Evolutionary conservation across 768 basidiomycete genomes (phyloP), one percentile per base, ranked within the genome.

Genomic region (Russula compacta): DNA sequence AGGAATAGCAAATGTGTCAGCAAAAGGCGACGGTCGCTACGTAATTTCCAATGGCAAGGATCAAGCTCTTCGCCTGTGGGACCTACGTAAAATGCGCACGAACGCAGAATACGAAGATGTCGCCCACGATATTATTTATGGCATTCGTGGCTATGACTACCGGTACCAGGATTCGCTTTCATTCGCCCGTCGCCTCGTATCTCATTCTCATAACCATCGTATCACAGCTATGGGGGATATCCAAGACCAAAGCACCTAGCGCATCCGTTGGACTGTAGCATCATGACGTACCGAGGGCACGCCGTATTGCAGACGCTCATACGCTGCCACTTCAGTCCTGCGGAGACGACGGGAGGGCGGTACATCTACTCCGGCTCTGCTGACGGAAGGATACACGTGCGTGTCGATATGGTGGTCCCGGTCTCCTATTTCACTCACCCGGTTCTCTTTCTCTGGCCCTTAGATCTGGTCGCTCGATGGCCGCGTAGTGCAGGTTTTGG

Each of bases 401-500:
- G 83, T 71, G 7, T 40, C 29, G 12, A 4, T 19, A 35, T 15
- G 4, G 32, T 42, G 10, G 15, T 19, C 14, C 15, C 39, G 4
- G 39, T 58, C 59, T 46, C 50, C 8, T 40, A 44, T 40, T 15
- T 32, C 29, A 15, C 38, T 24, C 9, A 50, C 40, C n/a, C n/a
- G n/a, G 43, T 39, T 11, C 8, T 0, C n/a, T 61, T 33, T n/a
- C 33, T 40, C 24, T 19, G 24, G 24, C 3, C 1, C 3, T 47
- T 56, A 95, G 90, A 90, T 99, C 60, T 99, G 93, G 91, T 91
- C 90, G 1, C 78, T 99, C 56, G 97, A 98, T 71, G 97, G 97
- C 21, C 79, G 81, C 35, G 73, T 93, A 29, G 86, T 92, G 39
- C 85, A 93, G 73, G 79, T 91, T 14, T 75, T 99, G 32, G 92